Conservation (phyloP, 441 rosid genomes). For the Caryocar brasiliense region DNA sequence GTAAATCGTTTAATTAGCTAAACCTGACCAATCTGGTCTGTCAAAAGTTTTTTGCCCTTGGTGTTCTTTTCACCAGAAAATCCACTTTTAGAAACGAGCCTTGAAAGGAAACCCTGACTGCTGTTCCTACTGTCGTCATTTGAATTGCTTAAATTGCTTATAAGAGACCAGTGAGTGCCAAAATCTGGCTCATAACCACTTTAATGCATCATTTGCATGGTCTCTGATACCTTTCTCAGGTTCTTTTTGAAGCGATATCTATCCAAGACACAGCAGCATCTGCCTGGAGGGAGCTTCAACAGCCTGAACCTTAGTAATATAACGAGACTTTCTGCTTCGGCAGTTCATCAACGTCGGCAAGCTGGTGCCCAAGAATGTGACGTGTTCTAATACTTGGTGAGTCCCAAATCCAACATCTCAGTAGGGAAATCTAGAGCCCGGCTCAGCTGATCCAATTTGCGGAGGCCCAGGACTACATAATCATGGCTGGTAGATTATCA, state of each 20-base stretch:
- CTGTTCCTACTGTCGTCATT: slow-evolving; percentile 15
- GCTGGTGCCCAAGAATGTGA: slow-evolving; percentile 28
- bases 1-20: too few relatives aligned
- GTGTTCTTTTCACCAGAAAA: slow-evolving; percentile 20
- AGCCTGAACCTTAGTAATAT: slow-evolving; percentile 27
- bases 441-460: slow-evolving; percentile 31
- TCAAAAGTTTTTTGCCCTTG: slow-evolving; percentile 16
- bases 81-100: slow-evolving; percentile 66
- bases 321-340: slow-evolving; percentile 49
- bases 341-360: slow-evolving; percentile 34
- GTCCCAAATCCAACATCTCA: slow-evolving; percentile 52
- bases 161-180: slow-evolving; percentile 69
- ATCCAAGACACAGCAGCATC: slow-evolving; percentile 38
- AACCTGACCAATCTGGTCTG: too few relatives aligned
- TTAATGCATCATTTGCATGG: slow-evolving; percentile 54
- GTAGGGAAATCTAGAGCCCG: slow-evolving; percentile 52
- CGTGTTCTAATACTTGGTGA: slow-evolving; percentile 49
- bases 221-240: slow-evolving; percentile 44
- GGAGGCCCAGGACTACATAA: slow-evolving; percentile 35
- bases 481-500: slow-evolving; percentile 50
- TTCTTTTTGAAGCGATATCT: slow-evolving; percentile 44
- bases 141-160: slow-evolving; percentile 45
- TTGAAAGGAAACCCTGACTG: slow-evolving; percentile 53
- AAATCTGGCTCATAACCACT: slow-evolving; percentile 60
- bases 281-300: slow-evolving; percentile 48